phyloP scores from a whole-genome alignment of 768 basidiomycete genomes.

The Mrakia blollopis region DNA sequence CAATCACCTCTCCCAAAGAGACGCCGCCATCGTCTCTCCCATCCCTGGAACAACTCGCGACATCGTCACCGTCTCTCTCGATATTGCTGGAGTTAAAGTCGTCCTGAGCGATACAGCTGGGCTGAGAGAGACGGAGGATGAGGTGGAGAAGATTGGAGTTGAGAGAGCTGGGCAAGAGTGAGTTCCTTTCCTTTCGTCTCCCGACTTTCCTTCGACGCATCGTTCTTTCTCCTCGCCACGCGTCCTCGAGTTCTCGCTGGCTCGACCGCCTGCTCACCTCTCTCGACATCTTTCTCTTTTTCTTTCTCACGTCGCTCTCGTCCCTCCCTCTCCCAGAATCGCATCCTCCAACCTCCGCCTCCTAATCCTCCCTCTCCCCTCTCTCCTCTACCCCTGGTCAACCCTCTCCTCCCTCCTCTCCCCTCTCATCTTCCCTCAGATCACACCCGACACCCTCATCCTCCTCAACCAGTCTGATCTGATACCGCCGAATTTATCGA shows the following conservation, averaged over 20 bases:
- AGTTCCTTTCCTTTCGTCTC: slow-evolving; percentile 50
- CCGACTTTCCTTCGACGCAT: neutral
- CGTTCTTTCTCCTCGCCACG: no score
- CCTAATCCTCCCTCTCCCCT: slow-evolving; percentile 73
- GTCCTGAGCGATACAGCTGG: slow-evolving; percentile 83
- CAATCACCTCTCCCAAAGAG: slow-evolving; percentile 55
- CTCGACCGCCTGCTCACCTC: neutral
- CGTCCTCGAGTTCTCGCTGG: no score
- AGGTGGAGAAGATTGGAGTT: slow-evolving; percentile 76
- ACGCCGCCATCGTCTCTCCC: slow-evolving; percentile 83
- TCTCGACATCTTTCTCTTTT: no score
- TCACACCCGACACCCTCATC: slow-evolving; percentile 58
- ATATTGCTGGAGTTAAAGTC: slow-evolving; percentile 81
- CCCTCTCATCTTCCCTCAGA: slow-evolving; percentile 49
- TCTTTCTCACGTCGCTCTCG: no score
- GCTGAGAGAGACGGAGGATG: slow-evolving; percentile 60
- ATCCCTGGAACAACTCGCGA: slow-evolving; percentile 87
- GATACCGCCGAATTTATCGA: slow-evolving; percentile 29
- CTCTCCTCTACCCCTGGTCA: slow-evolving; percentile 36
- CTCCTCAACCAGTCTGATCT: slow-evolving; percentile 78
- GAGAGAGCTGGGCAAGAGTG: slow-evolving; percentile 66
- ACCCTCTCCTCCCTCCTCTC: slow-evolving; percentile 24
- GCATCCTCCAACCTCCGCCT: slow-evolving; percentile 63
- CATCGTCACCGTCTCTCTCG: slow-evolving; percentile 73
- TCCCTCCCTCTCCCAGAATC: slow-evolving; percentile 50